A percentile compares a stretch with the other conserved stretches of the same genome.
phyloP scores from a whole-genome alignment of 768 basidiomycete species.

The Boletus reticuloceps region DNA sequence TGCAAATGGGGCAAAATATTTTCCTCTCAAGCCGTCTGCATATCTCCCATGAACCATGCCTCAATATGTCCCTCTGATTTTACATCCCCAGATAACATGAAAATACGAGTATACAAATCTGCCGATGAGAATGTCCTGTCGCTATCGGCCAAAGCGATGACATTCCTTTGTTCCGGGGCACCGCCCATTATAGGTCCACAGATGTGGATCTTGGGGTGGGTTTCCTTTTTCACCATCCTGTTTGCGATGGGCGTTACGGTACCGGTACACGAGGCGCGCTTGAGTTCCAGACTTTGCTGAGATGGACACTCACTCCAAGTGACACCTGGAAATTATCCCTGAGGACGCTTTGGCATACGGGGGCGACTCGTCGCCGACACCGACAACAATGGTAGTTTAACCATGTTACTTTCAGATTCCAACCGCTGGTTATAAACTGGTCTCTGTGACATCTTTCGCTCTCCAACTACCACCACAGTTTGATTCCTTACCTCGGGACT shows the following conservation, averaged over 20 bases:
- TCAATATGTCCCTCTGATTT: too few relatives aligned
- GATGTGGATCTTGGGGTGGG: background rate
- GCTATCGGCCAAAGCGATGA: background rate
- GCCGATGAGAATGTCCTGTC: too few relatives aligned
- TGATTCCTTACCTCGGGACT: too few relatives aligned
- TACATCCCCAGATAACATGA: too few relatives aligned
- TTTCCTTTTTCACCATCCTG: background rate
- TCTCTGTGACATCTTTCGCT: background rate
- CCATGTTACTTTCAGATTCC: background rate
- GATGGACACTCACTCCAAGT: too few relatives aligned
- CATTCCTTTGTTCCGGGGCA: constrained; percentile 1
- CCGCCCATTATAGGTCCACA: constrained; percentile 2
- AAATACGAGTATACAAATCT: too few relatives aligned
- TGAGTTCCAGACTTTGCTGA: background rate
- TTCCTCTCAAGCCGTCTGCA: background rate
- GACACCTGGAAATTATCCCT: background rate
- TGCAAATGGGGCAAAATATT: too few relatives aligned
- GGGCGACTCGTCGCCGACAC: background rate
- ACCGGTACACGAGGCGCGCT: background rate
- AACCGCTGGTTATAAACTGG: background rate
- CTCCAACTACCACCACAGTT: background rate
- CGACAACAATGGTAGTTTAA: background rate
- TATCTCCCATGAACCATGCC: too few relatives aligned
- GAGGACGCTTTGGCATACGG: constrained; percentile 1
- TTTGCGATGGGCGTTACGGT: too few relatives aligned